Base-by-base conservation (phyloP, 768 basidiomycete species). In the Obba rivulosa region DNA sequence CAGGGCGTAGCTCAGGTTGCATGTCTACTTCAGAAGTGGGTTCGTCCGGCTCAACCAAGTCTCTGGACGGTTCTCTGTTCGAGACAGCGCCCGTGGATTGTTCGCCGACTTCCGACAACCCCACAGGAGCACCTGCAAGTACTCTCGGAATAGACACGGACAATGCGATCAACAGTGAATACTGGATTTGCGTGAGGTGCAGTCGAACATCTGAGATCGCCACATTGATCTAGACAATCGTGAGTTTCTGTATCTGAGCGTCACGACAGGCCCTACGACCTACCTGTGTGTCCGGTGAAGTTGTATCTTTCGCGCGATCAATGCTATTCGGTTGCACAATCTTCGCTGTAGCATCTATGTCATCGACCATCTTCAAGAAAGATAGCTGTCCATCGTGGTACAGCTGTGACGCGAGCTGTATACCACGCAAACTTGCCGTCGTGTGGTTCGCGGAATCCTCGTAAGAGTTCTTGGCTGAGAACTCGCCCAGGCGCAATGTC, bases 311-410 rank as follows among this genome's bases (percentile, higher is more conserved):
- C n/a, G 61, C 59, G 16, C 80, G 74, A 57, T 87, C 74, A 36
- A 80, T 73, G 13, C 69, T 71, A 41, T 69, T 72, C 5, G 69
- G 75, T 65, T 95, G 91, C 21, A 79, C 65, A 43, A 93, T 66
- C 21, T 85, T 77, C 8, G 86, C 78, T 3, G 68, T 69, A 50
- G 97, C 75, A 50, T 86, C 74, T 41, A 96, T 92, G 59, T 95
- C 88, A 55, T 96, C 91, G 28, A 99, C 86, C 57, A 99, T 91
- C 66, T 90, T 92, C 49, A 98, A 73, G 1, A 65, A 70, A 16
- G 78, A 75, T 11, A 70, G 52, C 51, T 74, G 58, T 38, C 70
- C 75, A 35, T 74, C 67, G 54, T 76, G 68, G 36, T 87, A 67
- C 25, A 63, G 41, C 35, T 75, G 78, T 17, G 93, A 94, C 13